Evolutionary conservation across 1,284 basidiomycete species (phyloP).

Genomic region (Inonotus hispidus): DNA sequence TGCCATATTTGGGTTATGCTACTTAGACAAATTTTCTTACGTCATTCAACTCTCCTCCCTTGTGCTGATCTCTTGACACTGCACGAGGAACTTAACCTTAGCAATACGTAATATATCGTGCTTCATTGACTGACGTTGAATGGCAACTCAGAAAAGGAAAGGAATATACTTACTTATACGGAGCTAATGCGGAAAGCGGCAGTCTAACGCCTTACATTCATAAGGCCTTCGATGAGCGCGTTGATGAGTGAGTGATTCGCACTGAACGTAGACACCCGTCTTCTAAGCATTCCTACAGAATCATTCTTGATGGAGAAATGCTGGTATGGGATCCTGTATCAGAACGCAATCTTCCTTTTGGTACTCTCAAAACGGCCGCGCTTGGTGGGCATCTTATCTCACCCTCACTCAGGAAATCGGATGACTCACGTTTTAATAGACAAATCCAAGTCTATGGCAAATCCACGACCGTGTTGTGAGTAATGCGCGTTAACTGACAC

Average conservation of each 20-base stretch:
- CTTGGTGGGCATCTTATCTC: conserved; percentile 50
- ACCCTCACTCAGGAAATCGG: not conserved
- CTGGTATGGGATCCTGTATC: conserved; percentile 91
- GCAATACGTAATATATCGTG: no score
- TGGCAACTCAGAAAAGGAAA: conserved; percentile 73
- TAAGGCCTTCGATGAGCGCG: conserved; percentile 62
- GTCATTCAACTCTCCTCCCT: not conserved
- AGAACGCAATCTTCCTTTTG: conserved; percentile 84
- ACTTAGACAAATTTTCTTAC: not conserved
- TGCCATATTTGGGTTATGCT: not conserved
- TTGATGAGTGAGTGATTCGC: conserved; percentile 64
- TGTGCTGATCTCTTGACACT: no score
- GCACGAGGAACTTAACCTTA: no score
- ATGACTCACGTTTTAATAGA: conserved; percentile 37
- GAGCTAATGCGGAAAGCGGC: conserved; percentile 71
- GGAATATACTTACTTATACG: conserved; percentile 91
- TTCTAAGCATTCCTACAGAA: conserved; percentile 39
- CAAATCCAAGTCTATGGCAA: conserved; percentile 61
- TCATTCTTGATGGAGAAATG: conserved; percentile 96
- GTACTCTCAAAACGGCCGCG: conserved; percentile 86
- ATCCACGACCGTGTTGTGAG: conserved; percentile 85
- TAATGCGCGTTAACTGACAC: conserved; percentile 16
- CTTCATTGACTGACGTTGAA: conserved; percentile 7
- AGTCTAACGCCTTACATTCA: conserved; percentile 84
- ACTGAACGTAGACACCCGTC: not conserved